A percentile compares a stretch with the other conserved stretches of the same genome.
These are phyloP conservation scores for Cryphonectria japonica DNA, from an alignment of 2,329 filamentous ascomycete species.

Conservation along the genomic window DNA sequence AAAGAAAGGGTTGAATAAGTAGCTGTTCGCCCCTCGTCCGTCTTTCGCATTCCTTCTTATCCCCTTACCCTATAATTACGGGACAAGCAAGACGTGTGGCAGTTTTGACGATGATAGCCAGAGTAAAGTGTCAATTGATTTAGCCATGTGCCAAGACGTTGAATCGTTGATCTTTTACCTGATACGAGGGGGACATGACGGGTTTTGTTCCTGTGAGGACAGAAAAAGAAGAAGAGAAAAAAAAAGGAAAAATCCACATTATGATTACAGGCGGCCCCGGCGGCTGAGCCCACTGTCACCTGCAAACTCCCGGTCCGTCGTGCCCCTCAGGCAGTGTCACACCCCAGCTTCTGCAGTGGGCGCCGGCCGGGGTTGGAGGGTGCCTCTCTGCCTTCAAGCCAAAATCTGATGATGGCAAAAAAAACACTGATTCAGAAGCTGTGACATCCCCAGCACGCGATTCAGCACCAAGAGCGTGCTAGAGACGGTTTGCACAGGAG, in stretches of 20 bases:
- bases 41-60: not conserved
- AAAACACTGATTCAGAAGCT: no score
- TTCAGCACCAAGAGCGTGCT: no score
- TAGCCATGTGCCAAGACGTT: not conserved
- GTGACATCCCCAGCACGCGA: no score
- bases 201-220: no score
- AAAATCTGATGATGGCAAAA: no score
- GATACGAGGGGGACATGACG: not conserved
- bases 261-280: not conserved
- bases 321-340: not conserved
- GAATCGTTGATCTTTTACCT: not conserved
- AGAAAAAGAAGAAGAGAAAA: no score
- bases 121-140: no score
- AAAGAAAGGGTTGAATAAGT: not conserved
- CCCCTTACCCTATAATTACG: not conserved
- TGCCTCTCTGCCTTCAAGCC: no score
- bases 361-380: no score
- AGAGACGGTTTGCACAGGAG: no score
- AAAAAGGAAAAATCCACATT: not conserved
- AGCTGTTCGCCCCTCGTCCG: not conserved
- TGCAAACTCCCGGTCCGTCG: not conserved
- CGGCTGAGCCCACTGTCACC: not conserved
- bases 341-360: not conserved
- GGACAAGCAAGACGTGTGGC: not conserved
- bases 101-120: not conserved